Evolutionary conservation across 2,329 filamentous ascomycete species (phyloP).

Genomic region (Cladosporium sp.): DNA sequence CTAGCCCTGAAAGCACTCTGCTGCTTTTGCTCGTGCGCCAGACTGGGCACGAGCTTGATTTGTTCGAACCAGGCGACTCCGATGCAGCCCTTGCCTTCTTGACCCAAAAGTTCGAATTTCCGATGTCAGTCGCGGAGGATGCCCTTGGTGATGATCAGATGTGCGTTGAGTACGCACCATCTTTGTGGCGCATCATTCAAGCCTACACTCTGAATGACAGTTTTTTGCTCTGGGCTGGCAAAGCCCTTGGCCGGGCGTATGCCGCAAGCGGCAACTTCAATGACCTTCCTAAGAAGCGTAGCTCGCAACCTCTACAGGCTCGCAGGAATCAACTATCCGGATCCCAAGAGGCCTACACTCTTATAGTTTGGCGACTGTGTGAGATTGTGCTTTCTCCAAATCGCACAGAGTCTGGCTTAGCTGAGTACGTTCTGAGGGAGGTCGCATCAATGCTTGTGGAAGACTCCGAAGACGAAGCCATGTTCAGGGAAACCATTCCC

Average conservation of each 20-base stretch:
- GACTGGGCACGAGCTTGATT: conserved; percentile 54
- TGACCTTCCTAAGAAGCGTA: neutral
- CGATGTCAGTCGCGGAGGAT: conserved; percentile 57
- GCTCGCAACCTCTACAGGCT: neutral
- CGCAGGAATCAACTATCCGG: neutral
- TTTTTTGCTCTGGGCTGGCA: conserved; percentile 71
- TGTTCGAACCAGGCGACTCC: conserved; percentile 68
- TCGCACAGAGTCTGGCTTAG: conserved; percentile 40
- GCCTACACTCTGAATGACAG: neutral
- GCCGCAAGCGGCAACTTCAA: conserved; percentile 40
- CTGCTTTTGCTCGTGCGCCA: conserved; percentile 78
- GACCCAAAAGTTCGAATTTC: conserved; percentile 67
- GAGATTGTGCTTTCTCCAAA: conserved; percentile 23
- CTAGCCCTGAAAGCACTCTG: conserved; percentile 72
- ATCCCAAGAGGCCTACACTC: conserved; percentile 14
- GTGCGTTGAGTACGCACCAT: conserved; percentile 27
- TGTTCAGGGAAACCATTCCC: conserved; percentile 29
- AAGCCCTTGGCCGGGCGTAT: conserved; percentile 79
- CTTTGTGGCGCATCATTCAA: conserved; percentile 19
- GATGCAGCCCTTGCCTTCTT: conserved; percentile 68
- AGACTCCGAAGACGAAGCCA: conserved; percentile 18
- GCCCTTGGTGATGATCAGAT: conserved; percentile 62
- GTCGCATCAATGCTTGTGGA: conserved; percentile 20
- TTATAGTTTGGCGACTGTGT: conserved; percentile 34
- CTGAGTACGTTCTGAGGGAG: conserved; percentile 36